These are phyloP conservation scores for Exophiala sideris DNA, from an alignment of 2,329 filamentous ascomycete genomes.

Conservation along the genomic window DNA sequence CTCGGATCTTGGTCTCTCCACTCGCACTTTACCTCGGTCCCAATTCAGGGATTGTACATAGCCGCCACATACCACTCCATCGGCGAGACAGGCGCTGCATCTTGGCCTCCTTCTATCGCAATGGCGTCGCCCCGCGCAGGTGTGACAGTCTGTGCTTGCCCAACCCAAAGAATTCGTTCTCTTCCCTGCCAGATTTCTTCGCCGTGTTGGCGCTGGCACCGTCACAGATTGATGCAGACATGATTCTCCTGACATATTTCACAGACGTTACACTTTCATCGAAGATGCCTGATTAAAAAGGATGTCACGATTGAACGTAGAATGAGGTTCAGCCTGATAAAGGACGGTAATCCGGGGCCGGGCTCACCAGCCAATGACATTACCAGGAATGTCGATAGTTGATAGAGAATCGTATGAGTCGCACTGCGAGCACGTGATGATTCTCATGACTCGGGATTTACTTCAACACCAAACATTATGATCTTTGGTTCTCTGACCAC, in stretches of 20 bases:
- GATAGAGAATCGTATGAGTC: too few species aligned
- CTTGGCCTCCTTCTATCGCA: slow-evolving; percentile 26
- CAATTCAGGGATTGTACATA: slow-evolving; percentile 27
- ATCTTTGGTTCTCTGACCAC: too few species aligned
- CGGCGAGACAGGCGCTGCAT: slow-evolving; percentile 23
- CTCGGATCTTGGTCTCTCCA: slow-evolving; percentile 10
- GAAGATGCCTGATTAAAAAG: too few species aligned
- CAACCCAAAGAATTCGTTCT: slow-evolving; percentile 28
- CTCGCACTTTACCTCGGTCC: slow-evolving; percentile 15
- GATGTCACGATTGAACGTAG: too few species aligned
- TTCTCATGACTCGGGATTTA: too few species aligned
- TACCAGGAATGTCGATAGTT: too few species aligned
- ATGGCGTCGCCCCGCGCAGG: slow-evolving; percentile 18
- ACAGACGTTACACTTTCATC: too few species aligned
- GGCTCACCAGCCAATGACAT: too few species aligned
- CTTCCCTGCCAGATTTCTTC: slow-evolving; percentile 13
- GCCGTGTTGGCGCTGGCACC: background rate
- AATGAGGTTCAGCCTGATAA: too few species aligned
- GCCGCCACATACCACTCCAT: slow-evolving; percentile 23
- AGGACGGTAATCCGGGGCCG: too few species aligned
- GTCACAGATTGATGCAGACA: slow-evolving; percentile 6
- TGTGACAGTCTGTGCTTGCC: slow-evolving; percentile 27
- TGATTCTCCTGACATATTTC: background rate
- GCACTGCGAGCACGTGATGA: too few species aligned
- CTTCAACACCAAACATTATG: too few species aligned